These are phyloP conservation scores for Colletotrichum phormii DNA, from an alignment of 2,329 filamentous ascomycete genomes.

Conservation along the genomic window DNA sequence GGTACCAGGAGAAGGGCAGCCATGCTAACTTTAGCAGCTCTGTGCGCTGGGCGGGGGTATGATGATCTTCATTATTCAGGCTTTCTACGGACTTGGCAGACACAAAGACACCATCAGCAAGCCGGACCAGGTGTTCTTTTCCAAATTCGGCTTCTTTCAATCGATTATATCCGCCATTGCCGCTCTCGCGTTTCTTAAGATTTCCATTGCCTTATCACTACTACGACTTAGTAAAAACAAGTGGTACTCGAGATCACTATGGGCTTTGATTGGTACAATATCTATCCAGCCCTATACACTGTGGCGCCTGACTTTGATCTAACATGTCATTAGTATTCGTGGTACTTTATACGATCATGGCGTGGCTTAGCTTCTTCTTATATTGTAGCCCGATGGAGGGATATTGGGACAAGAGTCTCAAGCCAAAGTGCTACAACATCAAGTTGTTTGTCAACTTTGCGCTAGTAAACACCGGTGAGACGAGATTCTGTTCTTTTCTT, in stretches of 20 bases:
- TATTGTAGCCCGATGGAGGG: constrained; percentile 40
- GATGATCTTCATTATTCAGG: constrained; percentile 54
- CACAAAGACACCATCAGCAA: constrained; percentile 52
- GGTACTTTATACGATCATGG: constrained; percentile 40
- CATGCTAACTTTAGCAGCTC: constrained; percentile 38
- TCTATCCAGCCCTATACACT: not conserved
- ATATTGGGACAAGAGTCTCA: constrained; percentile 39
- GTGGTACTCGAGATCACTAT: constrained; percentile 43
- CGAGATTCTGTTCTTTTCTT: not conserved
- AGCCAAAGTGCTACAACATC: constrained; percentile 37
- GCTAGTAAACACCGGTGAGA: constrained; percentile 49
- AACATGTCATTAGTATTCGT: constrained; percentile 35
- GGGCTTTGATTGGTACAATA: constrained; percentile 38
- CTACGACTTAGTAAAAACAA: constrained; percentile 39
- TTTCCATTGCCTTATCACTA: constrained; percentile 41
- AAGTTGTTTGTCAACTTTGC: constrained; percentile 48
- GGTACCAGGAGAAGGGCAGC: not conserved
- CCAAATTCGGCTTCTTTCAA: constrained; percentile 57
- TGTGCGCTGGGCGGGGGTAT: constrained; percentile 43
- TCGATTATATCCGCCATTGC: constrained; percentile 55
- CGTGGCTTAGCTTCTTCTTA: constrained; percentile 40
- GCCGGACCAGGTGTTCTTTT: constrained; percentile 47
- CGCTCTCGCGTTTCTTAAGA: constrained; percentile 38
- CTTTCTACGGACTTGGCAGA: constrained; percentile 58
- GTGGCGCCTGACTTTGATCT: not conserved